phyloP scores from a whole-genome alignment of 768 basidiomycete genomes.

The Gymnopilus junonius region DNA sequence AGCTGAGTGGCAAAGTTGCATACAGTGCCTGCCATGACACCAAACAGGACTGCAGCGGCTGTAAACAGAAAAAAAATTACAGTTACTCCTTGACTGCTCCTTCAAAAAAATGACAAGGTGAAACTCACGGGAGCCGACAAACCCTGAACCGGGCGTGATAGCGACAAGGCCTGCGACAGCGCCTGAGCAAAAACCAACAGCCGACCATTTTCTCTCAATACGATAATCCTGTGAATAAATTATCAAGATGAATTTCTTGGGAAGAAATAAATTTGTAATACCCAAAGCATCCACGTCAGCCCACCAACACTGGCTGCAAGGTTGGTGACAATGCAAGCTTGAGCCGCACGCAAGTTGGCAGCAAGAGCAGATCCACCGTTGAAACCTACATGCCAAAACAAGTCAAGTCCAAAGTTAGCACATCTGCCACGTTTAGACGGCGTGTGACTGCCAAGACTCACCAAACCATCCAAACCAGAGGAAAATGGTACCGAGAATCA shows the following conservation, averaged over 20 bases:
- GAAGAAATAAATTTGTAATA: constrained; percentile 24
- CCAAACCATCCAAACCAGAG: constrained; percentile 97
- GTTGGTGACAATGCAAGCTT: constrained; percentile 94
- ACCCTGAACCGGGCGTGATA: constrained; percentile 85
- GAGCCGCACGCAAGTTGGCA: constrained; percentile 86
- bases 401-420: not conserved
- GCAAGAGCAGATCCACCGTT: constrained; percentile 92
- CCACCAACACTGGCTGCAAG: constrained; percentile 88
- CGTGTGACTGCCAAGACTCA: constrained; percentile 11
- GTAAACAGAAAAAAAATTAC: constrained; percentile 8
- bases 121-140: constrained; percentile 73
- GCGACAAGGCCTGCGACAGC: constrained; percentile 91
- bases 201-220: constrained; percentile 92
- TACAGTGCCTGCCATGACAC: constrained; percentile 79
- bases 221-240: constrained; percentile 70
- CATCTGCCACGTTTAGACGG: not conserved
- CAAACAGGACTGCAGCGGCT: constrained; percentile 87
- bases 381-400: constrained; percentile 53
- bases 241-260: not conserved
- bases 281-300: constrained; percentile 92
- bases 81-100: not conserved
- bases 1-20: constrained; percentile 97
- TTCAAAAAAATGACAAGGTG: not conserved
- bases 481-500: constrained; percentile 88
- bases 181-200: constrained; percentile 95